A percentile compares a stretch with the other conserved stretches of the same genome.
Conservation (phyloP, 2,329 filamentous ascomycete genomes). For the Nannizziopsis barbatae region DNA sequence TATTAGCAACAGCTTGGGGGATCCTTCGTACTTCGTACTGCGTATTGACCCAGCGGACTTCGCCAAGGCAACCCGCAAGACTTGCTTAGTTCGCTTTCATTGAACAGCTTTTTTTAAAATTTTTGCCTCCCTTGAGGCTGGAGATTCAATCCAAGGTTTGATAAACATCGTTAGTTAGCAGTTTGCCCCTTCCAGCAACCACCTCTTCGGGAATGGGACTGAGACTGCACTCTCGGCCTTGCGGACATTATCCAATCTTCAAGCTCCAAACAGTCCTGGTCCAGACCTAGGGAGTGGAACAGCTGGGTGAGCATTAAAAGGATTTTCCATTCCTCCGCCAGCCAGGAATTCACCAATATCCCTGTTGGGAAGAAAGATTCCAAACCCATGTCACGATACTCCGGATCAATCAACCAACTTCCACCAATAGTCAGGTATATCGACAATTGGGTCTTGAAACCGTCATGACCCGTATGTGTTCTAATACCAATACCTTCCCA, state of each 20-base stretch:
- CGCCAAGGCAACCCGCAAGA: too few species aligned
- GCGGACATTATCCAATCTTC: neutral
- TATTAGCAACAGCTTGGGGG: too few species aligned
- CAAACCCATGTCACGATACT: neutral
- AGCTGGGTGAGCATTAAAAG: too few species aligned
- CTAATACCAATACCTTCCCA: too few species aligned
- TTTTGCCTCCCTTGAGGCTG: neutral
- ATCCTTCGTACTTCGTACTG: too few species aligned
- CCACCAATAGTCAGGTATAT: neutral
- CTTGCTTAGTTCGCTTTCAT: neutral
- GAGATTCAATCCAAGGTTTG: neutral
- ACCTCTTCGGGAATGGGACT: constrained; percentile 6
- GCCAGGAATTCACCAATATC: too few species aligned
- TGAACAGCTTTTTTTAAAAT: neutral
- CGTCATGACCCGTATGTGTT: constrained; percentile 4
- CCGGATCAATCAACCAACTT: neutral
- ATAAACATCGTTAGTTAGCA: neutral
- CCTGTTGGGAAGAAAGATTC: too few species aligned
- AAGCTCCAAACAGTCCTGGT: neutral
- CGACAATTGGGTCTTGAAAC: neutral
- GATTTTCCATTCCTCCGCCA: too few species aligned
- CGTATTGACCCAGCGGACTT: too few species aligned
- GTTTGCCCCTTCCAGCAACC: constrained; percentile 2
- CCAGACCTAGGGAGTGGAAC: too few species aligned
- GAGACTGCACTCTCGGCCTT: neutral